Conservation (phyloP, 73 alveolate species). For the Paramecium sexaurelia region DNA sequence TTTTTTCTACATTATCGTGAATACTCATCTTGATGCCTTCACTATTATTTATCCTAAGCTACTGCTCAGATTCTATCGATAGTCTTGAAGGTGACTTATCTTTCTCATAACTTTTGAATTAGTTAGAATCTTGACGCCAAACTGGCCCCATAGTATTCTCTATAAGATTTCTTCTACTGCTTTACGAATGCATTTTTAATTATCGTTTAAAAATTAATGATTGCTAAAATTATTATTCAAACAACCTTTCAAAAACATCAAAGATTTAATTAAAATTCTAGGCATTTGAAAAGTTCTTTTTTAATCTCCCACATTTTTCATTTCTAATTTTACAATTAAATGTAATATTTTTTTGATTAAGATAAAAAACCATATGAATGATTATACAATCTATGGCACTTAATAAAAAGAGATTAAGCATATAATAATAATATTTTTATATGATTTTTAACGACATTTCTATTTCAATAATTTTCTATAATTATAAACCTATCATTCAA, state of each 20-base stretch:
- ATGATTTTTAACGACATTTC: too few species aligned
- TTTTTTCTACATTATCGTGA: background rate
- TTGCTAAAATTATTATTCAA: background rate
- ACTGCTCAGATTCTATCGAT: background rate
- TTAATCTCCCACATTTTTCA: background rate
- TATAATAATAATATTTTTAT: too few species aligned
- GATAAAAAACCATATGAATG: too few species aligned
- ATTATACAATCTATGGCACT: too few species aligned
- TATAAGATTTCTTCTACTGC: background rate
- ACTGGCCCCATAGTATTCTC: background rate
- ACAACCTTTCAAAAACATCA: background rate
- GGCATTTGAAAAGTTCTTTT: background rate
- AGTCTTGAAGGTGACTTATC: background rate
- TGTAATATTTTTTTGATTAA: too few species aligned
- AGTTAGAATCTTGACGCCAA: background rate
- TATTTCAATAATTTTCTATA: too few species aligned
- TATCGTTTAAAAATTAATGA: background rate
- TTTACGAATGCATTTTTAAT: background rate
- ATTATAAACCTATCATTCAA: too few species aligned
- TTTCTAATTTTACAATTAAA: background rate
- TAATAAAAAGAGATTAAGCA: too few species aligned
- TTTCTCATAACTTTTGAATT: background rate
- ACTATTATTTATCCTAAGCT: background rate
- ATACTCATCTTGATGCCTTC: background rate
- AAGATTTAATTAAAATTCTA: background rate